Evolutionary conservation across 208 protist species (phyloP).

Genomic region (Crithidia bombi): DNA sequence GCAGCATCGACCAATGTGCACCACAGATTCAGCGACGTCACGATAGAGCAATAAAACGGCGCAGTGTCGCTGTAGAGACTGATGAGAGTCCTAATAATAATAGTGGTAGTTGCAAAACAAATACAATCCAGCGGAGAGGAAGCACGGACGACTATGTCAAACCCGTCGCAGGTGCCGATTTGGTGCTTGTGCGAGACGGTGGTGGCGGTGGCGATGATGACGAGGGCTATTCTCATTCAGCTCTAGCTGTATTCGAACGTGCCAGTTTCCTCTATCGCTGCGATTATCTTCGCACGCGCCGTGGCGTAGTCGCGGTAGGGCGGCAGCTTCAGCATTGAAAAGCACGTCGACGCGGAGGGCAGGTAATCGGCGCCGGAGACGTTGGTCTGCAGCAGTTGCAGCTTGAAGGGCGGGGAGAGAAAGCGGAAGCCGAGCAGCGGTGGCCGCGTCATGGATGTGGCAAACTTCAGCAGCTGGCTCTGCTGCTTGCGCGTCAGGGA

Average conservation of each 20-base stretch:
- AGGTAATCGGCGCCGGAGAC: conserved; percentile 55
- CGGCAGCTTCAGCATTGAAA: conserved; percentile 94
- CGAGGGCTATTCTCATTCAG: not conserved
- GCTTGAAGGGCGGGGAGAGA: conserved; percentile 88
- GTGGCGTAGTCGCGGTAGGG: conserved; percentile 67
- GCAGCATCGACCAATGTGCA: too few species aligned
- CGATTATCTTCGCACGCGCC: conserved; percentile 84
- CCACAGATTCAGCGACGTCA: too few species aligned
- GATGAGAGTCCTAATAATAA: not conserved
- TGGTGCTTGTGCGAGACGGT: too few species aligned
- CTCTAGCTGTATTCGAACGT: conserved; percentile 88
- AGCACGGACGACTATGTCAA: not conserved
- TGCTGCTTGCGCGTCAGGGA: conserved; percentile 73
- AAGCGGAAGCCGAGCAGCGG: conserved; percentile 94
- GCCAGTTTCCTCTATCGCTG: conserved; percentile 84
- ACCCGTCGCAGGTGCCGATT: too few species aligned
- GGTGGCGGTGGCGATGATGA: too few species aligned
- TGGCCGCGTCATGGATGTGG: conserved; percentile 80
- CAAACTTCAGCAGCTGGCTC: conserved; percentile 88
- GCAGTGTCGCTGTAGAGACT: too few species aligned
- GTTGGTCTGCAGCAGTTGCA: conserved; percentile 64
- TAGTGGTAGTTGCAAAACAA: not conserved
- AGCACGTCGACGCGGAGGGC: conserved; percentile 93
- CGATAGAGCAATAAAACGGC: too few species aligned
- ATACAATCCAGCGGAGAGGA: not conserved